Evolutionary conservation across 176 grass and related monocot genomes (phyloP), one percentile per base, ranked within the genome.

Genomic region (Tuctoria greenei): DNA sequence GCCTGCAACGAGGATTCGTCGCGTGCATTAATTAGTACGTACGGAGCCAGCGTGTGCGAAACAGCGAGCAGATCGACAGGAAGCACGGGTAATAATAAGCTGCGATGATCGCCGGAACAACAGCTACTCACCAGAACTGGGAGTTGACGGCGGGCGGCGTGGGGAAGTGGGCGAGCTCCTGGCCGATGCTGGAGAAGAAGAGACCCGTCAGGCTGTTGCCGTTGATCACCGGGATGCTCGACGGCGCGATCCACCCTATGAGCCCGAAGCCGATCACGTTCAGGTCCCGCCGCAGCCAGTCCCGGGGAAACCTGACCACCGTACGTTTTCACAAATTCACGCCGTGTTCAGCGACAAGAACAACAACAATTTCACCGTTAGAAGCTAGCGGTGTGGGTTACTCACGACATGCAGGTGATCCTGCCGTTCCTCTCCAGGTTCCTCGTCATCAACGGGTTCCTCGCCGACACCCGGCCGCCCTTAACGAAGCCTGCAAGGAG

Each of bases 181-280:
- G 40, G 75, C 89, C 71, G 61, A 99, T 99, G 89, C 95, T 99
- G 37, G 90, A 85, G 77, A 99, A 95, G 89, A 99, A 95, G 74
- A 99, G 87, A 7, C 95, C 95, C 2, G 89, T 88, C 10, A 99
- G 66, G 89, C 95, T 99, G 66, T 99, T 90, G 75, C 95, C 95
- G 45, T 88, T 81, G 89, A 99, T 99, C 58, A 39, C 85, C 28
- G 95, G 95, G 75, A 92, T 0, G 83, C 95, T 99, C 10, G 95
- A 95, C 55, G 95, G 95, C 9, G 70, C 92, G 1, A 99, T 16
- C 95, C 95, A 99, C 43, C 92, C 95, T 49, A 99, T 99, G 62
- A 99, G 79, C 18, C 95, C 92, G 51, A 90, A 99, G 5, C 95
- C 95, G 76, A 99, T 99, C 77, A 99, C 87, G 81, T 82, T 95